phyloP scores from a whole-genome alignment of 805 yeast genomes.

The Groenewaldozyma tartarivorans region DNA sequence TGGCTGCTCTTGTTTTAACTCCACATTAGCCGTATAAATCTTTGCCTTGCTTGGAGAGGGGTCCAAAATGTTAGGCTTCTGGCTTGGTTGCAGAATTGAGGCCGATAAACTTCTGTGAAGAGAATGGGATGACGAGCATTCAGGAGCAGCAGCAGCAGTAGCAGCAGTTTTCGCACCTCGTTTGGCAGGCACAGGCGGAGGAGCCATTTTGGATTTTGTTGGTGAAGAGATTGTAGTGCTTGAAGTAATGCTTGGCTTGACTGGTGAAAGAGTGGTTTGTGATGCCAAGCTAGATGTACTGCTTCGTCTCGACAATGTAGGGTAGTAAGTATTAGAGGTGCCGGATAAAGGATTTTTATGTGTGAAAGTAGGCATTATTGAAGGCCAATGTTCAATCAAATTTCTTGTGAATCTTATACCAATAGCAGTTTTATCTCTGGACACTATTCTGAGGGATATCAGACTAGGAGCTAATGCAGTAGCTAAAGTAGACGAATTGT shows the following conservation, averaged over 20 bases:
- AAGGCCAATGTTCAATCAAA: slow-evolving; percentile 42
- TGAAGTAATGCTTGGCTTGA: too few species aligned
- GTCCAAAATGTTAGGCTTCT: slow-evolving; percentile 5
- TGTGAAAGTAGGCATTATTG: slow-evolving; percentile 15
- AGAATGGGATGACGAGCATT: too few species aligned
- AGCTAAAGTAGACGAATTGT: slow-evolving; percentile 35
- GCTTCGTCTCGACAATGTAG: background rate
- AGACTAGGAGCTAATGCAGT: slow-evolving; percentile 45
- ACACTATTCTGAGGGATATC: slow-evolving; percentile 40
- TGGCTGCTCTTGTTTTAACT: slow-evolving; percentile 4
- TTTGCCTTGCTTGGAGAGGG: background rate
- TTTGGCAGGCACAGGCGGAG: background rate
- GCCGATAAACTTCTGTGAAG: slow-evolving; percentile 2
- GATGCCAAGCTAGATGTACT: background rate
- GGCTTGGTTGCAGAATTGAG: slow-evolving; percentile 8
- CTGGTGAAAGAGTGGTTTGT: background rate
- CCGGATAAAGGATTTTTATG: background rate
- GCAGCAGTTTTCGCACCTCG: background rate
- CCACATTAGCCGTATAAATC: background rate
- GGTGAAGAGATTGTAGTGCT: background rate
- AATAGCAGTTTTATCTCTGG: slow-evolving; percentile 39
- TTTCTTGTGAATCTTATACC: slow-evolving; percentile 47
- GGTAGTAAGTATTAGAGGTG: background rate
- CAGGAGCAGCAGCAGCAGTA: background rate
- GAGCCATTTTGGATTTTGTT: background rate